Conservation (phyloP, 139 green algal species). For the Spirogloea muscicola region DNA sequence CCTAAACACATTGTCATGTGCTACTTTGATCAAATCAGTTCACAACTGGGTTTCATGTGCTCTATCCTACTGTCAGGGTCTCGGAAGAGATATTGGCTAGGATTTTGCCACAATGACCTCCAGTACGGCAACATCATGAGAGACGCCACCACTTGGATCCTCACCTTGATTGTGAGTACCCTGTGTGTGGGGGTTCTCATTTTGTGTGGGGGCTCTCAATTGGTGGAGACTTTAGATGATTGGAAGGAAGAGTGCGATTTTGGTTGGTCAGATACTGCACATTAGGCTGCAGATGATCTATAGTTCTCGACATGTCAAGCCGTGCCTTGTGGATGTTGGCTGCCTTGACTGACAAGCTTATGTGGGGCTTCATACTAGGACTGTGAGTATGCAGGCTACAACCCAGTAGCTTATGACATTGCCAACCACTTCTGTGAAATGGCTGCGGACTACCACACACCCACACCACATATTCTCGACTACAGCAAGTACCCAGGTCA, state of each 20-base stretch:
- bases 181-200: not conserved
- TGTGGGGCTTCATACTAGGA: conserved; percentile 26
- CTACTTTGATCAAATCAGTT: too few species aligned
- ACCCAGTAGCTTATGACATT: conserved; percentile 39
- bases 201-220: too few species aligned
- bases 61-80: too few species aligned
- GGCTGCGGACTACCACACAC: conserved; percentile 40
- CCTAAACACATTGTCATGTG: too few species aligned
- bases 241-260: too few species aligned
- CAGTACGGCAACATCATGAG: conserved; percentile 43
- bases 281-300: too few species aligned
- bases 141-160: not conserved
- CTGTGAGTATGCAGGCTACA: conserved; percentile 45
- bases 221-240: too few species aligned
- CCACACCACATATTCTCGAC: conserved; percentile 32
- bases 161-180: conserved; percentile 25
- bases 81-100: conserved; percentile 1
- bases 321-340: not conserved
- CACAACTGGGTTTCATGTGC: too few species aligned
- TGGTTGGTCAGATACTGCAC: too few species aligned
- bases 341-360: not conserved
- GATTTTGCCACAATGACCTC: conserved; percentile 48
- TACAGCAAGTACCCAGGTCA: conserved; percentile 38
- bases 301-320: too few species aligned
- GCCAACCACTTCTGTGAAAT: conserved; percentile 48